Evolutionary conservation across 345 rosid genomes (phyloP).

Genomic region (Gossypium sturtianum): DNA sequence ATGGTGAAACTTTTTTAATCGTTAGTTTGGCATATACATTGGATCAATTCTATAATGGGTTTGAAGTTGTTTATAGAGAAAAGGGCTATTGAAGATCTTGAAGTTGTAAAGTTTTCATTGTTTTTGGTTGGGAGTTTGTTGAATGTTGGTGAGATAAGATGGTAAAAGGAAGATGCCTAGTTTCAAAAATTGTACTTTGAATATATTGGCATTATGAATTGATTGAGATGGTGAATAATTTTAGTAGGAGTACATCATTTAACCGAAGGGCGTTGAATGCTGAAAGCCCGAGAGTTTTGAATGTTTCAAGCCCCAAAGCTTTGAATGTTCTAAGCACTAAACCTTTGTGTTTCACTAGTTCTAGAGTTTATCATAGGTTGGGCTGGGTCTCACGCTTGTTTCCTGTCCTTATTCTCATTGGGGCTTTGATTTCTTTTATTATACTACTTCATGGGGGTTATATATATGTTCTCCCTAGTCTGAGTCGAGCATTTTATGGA

Average conservation of each 20-base stretch:
- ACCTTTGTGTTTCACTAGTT: slow-evolving; percentile 21
- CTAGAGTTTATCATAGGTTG: slow-evolving; percentile 24
- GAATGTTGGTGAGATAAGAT: slow-evolving; percentile 10
- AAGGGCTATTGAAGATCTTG: slow-evolving; percentile 14
- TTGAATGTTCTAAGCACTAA: slow-evolving; percentile 32
- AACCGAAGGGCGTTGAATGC: slow-evolving; percentile 39
- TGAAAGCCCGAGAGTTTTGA: slow-evolving; percentile 26
- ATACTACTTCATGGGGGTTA: slow-evolving; percentile 54
- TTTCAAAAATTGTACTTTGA: slow-evolving; percentile 9
- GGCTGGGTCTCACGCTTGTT: slow-evolving; percentile 42
- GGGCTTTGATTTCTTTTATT: slow-evolving; percentile 45
- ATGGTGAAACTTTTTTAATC: slow-evolving; percentile 6
- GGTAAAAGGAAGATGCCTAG: slow-evolving; percentile 20
- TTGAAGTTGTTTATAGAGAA: slow-evolving; percentile 5
- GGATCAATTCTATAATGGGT: slow-evolving; percentile 13
- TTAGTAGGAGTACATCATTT: slow-evolving; percentile 42
- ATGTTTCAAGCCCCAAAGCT: slow-evolving; percentile 38
- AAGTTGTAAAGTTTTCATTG: not conserved
- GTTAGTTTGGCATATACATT: not conserved
- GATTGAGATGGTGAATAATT: slow-evolving; percentile 39
- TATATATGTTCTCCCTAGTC: slow-evolving; percentile 59
- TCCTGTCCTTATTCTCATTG: slow-evolving; percentile 42
- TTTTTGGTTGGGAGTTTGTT: slow-evolving; percentile 2
- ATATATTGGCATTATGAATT: slow-evolving; percentile 24
- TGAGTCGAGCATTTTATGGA: slow-evolving; percentile 42